Evolutionary conservation across 2,329 filamentous ascomycete genomes (phyloP), one percentile per base, ranked within the genome.

Genomic region (Ustilaginoidea virens): DNA sequence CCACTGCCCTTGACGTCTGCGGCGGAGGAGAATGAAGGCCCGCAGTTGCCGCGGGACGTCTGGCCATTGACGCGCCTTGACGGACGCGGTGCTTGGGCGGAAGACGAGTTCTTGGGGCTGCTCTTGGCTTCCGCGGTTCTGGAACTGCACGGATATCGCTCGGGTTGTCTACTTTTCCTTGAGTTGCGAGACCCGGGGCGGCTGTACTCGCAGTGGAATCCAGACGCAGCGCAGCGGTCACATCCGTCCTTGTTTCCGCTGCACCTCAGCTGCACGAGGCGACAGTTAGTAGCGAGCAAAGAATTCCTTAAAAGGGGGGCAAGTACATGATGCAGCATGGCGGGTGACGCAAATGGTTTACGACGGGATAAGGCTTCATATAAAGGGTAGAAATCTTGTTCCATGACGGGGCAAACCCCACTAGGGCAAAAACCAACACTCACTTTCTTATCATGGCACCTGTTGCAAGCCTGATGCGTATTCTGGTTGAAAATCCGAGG

Each of bases 381-480:
- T 20, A 7, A 11, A 20, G 11, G 19, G 7, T 7, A 20, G 19
- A 7, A 20, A 20, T 7, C 19, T 24, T 13, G 4, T 24, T 13
- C 13, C 22, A 24, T 24, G n/a, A 24, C 11, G 5, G 5, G 12
- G 10, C 11, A 19, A 5, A 5, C 7, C 3, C 17, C n/a, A 12
- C n/a, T 7, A 12, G 13, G 22, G 22, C 22, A 12, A 24, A 11
- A 12, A 3, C 13, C n/a, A 9, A 14, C 15, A 17, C 37, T 7
- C 38, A 54, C 52, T 44, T 56, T 56, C 31, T 56, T 56, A 37
- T 52, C 48, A 26, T 55, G 51, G 28, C 53, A 55, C 17, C 50
- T 41, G 26, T 52, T 47, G 38, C 53, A 56, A 3, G 52, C 53
- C 34, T 54, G 51, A 35, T 55, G 53, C 28, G 46, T 46, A 34